A percentile compares a stretch with the other conserved stretches of the same genome.
phyloP scores from a whole-genome alignment of 495 filamentous ascomycete genomes.

The Hypoxylon cercidicola region DNA sequence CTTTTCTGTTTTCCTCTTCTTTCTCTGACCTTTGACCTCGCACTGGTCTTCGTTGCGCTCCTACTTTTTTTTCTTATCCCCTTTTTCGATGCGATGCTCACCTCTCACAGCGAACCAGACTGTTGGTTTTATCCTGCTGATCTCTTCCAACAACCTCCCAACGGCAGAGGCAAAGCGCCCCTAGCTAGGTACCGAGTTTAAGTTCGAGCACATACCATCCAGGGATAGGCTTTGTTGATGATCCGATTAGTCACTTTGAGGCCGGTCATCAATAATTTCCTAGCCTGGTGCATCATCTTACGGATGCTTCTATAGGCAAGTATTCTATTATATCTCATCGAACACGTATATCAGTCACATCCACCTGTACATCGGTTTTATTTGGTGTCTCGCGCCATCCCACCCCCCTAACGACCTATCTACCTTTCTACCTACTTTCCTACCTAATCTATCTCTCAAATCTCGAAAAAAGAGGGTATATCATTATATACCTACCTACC shows the following conservation, averaged over 20 bases:
- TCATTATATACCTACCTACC: too few relatives aligned
- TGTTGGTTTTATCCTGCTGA: too few relatives aligned
- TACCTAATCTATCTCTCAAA: not conserved
- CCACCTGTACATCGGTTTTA: conserved; percentile 30
- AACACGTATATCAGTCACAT: conserved; percentile 44
- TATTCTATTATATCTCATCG: conserved; percentile 43
- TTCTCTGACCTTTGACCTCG: not conserved
- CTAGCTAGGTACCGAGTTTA: not conserved
- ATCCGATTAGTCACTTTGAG: conserved; percentile 43
- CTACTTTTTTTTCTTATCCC: not conserved
- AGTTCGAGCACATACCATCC: not conserved
- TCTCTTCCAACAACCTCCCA: conserved; percentile 3
- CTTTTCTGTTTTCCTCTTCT: not conserved
- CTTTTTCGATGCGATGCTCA: too few relatives aligned
- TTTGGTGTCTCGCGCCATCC: conserved; percentile 29
- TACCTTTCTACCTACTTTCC: conserved; percentile 9
- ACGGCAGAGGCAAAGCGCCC: conserved; percentile 8
- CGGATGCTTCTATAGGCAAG: conserved; percentile 41
- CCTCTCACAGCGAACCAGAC: too few relatives aligned
- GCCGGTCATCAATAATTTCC: conserved; percentile 44
- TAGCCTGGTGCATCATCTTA: conserved; percentile 38
- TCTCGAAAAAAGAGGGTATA: too few relatives aligned
- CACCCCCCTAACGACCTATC: conserved; percentile 6
- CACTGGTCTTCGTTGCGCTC: not conserved
- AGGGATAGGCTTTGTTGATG: conserved; percentile 20